Evolutionary conservation across 345 rosid species (phyloP).

Genomic region (Physaria fendleri): DNA sequence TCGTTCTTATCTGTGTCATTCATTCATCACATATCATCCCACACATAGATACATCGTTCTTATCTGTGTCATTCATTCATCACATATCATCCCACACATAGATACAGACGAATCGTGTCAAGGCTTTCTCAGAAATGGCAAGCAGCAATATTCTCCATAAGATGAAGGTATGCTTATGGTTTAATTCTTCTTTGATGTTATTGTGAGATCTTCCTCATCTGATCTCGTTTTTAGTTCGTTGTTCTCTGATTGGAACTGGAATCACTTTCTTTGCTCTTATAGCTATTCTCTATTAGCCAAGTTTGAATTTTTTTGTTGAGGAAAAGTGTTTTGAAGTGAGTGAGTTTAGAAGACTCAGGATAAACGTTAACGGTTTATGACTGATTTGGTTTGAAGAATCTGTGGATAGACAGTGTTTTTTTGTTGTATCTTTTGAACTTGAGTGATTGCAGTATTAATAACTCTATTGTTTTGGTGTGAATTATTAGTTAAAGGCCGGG

Average conservation of each 20-base stretch:
- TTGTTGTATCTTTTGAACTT: background rate
- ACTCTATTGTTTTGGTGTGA: background rate
- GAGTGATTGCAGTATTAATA: background rate
- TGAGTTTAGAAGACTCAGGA: background rate
- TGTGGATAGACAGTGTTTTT: background rate
- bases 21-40: background rate
- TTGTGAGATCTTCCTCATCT: constrained; percentile 9
- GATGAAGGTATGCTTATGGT: constrained; percentile 47
- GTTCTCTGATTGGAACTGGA: background rate
- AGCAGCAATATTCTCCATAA: constrained; percentile 67
- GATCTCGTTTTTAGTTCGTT: background rate
- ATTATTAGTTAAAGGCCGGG: constrained; percentile 49
- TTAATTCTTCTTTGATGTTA: background rate
- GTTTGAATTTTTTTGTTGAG: background rate
- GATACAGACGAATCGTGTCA: constrained; percentile 3
- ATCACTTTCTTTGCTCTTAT: background rate
- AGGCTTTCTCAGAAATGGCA: constrained; percentile 30
- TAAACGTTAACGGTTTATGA: background rate
- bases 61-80: background rate
- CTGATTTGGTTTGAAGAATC: background rate
- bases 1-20: background rate
- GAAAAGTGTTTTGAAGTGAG: background rate
- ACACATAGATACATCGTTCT: too few relatives aligned
- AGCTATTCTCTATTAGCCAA: background rate
- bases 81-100: background rate